Evolutionary conservation across 306 rosid species (phyloP), one percentile per base, ranked within the genome.

Genomic region (Rubus idaeus): DNA sequence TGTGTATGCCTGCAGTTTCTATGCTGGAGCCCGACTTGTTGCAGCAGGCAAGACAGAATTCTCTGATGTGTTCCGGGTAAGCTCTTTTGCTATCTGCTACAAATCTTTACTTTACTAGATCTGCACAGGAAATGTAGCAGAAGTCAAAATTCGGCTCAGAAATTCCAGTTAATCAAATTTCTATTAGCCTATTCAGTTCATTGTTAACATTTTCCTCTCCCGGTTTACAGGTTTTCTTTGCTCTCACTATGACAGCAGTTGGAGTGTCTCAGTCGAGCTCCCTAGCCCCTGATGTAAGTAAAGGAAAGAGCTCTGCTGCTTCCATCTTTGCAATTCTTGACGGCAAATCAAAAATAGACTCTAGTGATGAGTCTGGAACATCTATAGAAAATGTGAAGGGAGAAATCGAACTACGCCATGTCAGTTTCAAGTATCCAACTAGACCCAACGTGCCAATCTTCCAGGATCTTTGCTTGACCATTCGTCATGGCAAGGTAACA

Each of bases 21-120:
- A 89, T 56, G 90, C 89, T 11, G 93, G 91, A 37, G 96, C 90
- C 60, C 81, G 77, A 71, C 89, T 91, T 16, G 83, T 87, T 20
- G 70, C 66, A 63, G 84, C 76, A 55, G 86, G 84, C 0, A 89
- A 85, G 73, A 18, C 88, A 74, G 67, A 86, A 64, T 83, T 84
- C 74, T 45, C 84, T 8, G 88, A 89, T 64, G 91, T 91, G 79
- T 91, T 85, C 73, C 85, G 76, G 8, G 91, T 91, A 86, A 37
- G 78, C 66, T 42, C 2, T 0, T 23, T 16, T 57, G 3, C 45
- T 44, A 9, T 51, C 7, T 55, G 11, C 56, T 68, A 46, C 73
- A 21, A 70, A 20, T 70, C 3, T 50, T 16, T 3, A 30, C 39
- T 41, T 35, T 7, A 17, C 23, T 49, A 18, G 5, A 46, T 5